Percentiles rank a stretch among this genome's conserved stretches.
Conservation (phyloP, 768 basidiomycete species). For the Collybia sordida region DNA sequence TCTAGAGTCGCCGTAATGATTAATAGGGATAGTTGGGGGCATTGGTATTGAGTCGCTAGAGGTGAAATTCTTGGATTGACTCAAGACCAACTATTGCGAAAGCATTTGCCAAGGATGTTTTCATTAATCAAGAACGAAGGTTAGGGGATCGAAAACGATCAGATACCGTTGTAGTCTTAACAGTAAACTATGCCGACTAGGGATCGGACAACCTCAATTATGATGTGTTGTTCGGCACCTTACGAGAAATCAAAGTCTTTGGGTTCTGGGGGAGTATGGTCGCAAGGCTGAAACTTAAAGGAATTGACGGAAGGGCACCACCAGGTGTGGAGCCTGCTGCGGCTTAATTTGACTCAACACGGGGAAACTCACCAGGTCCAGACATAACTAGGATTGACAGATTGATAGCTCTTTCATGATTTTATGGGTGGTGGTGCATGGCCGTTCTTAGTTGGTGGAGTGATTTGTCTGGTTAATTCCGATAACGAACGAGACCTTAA, state of each 20-base stretch:
- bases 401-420: constrained; percentile 74
- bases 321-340: constrained; percentile 49
- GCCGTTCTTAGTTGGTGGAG: constrained; percentile 89
- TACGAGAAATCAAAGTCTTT: constrained; percentile 89
- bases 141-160: constrained; percentile 85
- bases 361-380: constrained; percentile 14
- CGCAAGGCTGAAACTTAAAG: constrained; percentile 73
- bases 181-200: constrained; percentile 77
- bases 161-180: constrained; percentile 65
- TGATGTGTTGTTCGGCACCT: constrained; percentile 76
- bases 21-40: constrained; percentile 83
- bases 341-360: constrained; percentile 19
- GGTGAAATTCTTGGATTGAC: constrained; percentile 86
- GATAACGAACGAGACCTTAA: constrained; percentile 84
- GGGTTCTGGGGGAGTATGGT: constrained; percentile 63
- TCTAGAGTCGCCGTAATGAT: constrained; percentile 80
- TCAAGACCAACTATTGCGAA: constrained; percentile 80
- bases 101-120: constrained; percentile 86
- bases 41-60: constrained; percentile 80
- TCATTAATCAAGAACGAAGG: constrained; percentile 86
- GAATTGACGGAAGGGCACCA: constrained; percentile 85
- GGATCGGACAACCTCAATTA: constrained; percentile 65
- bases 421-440: constrained; percentile 86
- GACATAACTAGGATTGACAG: constrained; percentile 72
- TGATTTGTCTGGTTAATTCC: constrained; percentile 97